Evolutionary conservation across 2,329 filamentous ascomycete species (phyloP), one percentile per base, ranked within the genome.

Genomic region (Chaetomium globosum): DNA sequence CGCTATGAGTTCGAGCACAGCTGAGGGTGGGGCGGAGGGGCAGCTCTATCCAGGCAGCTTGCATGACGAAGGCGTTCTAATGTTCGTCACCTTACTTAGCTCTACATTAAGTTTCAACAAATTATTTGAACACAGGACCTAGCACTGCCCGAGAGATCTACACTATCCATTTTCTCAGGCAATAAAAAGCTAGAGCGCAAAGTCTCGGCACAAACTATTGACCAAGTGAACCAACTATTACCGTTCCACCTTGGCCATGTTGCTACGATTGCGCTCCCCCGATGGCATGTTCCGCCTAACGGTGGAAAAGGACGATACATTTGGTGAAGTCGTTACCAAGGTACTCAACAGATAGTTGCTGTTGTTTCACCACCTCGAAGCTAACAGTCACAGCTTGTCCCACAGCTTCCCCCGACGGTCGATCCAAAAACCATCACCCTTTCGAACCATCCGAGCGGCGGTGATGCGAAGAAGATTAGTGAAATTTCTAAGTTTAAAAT

Each of bases 221-320:
- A 56, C 53, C 65, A 59, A 59, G n/a, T 61, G 19, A 13, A 46
- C 8, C 51, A 28, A 8, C 43, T n/a, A 51, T n/a, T 21, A 19
- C 30, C 5, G 36, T 33, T 21, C 30, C 16, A 23, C 19, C n/a
- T 43, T 51, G 75, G 80, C 75, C 69, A 97, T 97, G 87, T 84
- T 97, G 74, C 82, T 97, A 64, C 87, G 93, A 77, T 91, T 97
- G 72, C 89, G 93, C 73, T 93, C 93, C 76, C 92, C 91, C 69
- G 93, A 97, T 80, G 95, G 95, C 80, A 95, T 95, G 83, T 89
- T 93, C 78, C 90, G 95, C 72, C 82, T 98, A 73, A 91, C 84
- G 59, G 86, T 96, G 71, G 88, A 93, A 72, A 85, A 89, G 59
- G 83, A 85, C 51, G 88, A 91, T 68, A 88, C 88, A 0, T 97